Conservation (phyloP, 352 stramenopile genomes). For the Aphanomyces astaci region DNA sequence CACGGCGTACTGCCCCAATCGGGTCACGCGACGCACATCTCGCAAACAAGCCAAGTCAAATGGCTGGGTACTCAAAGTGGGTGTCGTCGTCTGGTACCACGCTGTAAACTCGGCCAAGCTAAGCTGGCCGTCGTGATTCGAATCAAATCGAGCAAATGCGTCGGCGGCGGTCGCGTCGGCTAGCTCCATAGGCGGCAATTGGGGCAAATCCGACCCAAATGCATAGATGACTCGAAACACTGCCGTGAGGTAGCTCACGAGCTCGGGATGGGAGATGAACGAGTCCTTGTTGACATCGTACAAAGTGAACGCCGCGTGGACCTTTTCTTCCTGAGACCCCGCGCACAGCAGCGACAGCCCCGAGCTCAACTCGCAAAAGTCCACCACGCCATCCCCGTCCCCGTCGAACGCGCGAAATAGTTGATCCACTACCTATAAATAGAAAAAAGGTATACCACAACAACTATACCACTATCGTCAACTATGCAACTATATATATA, state of each 20-base stretch:
- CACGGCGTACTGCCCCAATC: constrained; percentile 69
- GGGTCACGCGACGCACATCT: constrained; percentile 74
- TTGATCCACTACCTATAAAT: constrained; percentile 28
- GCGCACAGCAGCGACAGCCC: constrained; percentile 76
- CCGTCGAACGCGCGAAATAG: constrained; percentile 76
- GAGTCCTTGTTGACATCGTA: constrained; percentile 86
- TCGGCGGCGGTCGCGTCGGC: constrained; percentile 58
- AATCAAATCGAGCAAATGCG: constrained; percentile 51
- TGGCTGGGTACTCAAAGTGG: too few relatives aligned
- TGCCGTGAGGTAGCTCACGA: constrained; percentile 79
- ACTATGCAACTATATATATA: too few relatives aligned
- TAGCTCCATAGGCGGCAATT: constrained; percentile 61
- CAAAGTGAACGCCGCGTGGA: constrained; percentile 69
- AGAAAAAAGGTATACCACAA: too few relatives aligned
- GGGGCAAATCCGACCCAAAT: constrained; percentile 33
- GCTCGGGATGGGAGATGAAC: constrained; percentile 71
- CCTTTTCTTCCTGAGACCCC: constrained; percentile 72
- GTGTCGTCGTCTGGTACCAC: constrained; percentile 23
- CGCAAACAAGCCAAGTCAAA: constrained; percentile 34
- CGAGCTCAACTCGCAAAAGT: constrained; percentile 80
- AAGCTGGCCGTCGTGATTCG: constrained; percentile 36
- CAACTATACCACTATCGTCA: too few relatives aligned
- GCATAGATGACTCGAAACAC: constrained; percentile 81
- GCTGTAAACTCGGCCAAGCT: constrained; percentile 27
- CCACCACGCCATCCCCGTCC: constrained; percentile 66